A percentile compares a stretch with the other conserved stretches of the same genome.
phyloP scores from a whole-genome alignment of 352 stramenopile species.

The Hyaloperonospora brassicae region DNA sequence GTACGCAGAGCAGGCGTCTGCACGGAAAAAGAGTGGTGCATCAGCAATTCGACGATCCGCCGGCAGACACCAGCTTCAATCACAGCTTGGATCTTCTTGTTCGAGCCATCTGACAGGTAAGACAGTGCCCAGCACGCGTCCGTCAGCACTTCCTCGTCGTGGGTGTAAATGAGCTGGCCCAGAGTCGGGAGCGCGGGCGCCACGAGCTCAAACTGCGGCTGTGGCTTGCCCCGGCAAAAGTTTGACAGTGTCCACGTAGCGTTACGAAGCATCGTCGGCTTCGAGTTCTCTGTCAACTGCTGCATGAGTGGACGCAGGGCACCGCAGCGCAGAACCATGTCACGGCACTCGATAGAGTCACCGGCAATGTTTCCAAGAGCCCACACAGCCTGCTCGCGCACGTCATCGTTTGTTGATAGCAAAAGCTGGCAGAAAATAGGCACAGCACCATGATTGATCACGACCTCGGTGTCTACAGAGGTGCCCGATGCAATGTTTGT shows the following conservation, averaged over 20 bases:
- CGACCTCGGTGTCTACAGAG: slow-evolving; percentile 96
- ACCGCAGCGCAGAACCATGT: slow-evolving; percentile 92
- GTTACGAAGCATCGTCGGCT: slow-evolving; percentile 96
- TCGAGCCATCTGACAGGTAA: slow-evolving; percentile 96
- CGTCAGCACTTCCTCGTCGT: slow-evolving; percentile 97
- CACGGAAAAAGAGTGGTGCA: slow-evolving; percentile 88
- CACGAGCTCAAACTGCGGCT: slow-evolving; percentile 95
- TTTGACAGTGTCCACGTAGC: slow-evolving; percentile 99
- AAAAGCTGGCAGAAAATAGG: slow-evolving; percentile 95
- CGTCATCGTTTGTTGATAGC: slow-evolving; percentile 94
- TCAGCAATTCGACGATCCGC: slow-evolving; percentile 92
- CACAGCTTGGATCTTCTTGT: slow-evolving; percentile 96
- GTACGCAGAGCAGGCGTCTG: slow-evolving; percentile 95
- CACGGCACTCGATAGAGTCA: slow-evolving; percentile 95
- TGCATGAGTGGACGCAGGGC: slow-evolving; percentile 93
- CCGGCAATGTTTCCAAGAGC: slow-evolving; percentile 99
- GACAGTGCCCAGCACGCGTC: slow-evolving; percentile 99
- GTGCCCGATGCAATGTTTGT: slow-evolving; percentile 99
- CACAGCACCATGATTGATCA: slow-evolving; percentile 97
- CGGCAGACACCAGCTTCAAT: slow-evolving; percentile 93
- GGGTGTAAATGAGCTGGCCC: slow-evolving; percentile 93
- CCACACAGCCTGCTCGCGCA: slow-evolving; percentile 96
- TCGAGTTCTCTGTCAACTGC: slow-evolving; percentile 87
- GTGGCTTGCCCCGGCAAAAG: slow-evolving; percentile 91
- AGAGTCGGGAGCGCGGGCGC: slow-evolving; percentile 89